Conservation (phyloP, 768 basidiomycete genomes). For the Suillus decipiens region DNA sequence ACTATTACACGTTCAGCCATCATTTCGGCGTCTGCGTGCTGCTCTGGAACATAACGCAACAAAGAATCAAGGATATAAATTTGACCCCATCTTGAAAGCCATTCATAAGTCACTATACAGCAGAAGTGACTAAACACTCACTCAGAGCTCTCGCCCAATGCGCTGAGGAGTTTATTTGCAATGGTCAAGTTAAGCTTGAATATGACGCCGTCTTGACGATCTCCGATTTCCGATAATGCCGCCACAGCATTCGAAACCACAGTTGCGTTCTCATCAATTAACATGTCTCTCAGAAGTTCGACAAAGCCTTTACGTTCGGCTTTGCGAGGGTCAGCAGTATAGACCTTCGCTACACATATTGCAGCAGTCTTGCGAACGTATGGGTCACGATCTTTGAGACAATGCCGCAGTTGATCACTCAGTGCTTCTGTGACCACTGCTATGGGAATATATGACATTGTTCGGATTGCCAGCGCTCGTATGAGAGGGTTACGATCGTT, state of each 20-base stretch:
- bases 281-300: constrained; percentile 84
- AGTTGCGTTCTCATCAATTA: constrained; percentile 93
- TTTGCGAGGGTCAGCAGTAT: constrained; percentile 81
- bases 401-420: constrained; percentile 88
- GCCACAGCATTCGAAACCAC: constrained; percentile 98
- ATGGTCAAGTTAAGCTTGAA: constrained; percentile 86
- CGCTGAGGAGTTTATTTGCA: constrained; percentile 87
- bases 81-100: constrained; percentile 85
- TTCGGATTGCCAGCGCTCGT: constrained; percentile 94
- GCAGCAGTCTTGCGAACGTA: constrained; percentile 99
- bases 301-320: constrained; percentile 93
- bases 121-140: constrained; percentile 44
- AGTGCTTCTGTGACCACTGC: constrained; percentile 84
- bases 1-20: constrained; percentile 95
- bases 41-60: constrained; percentile 90
- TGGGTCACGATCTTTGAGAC: constrained; percentile 91
- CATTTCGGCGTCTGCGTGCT: constrained; percentile 84
- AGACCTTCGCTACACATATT: constrained; percentile 96
- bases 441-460: constrained; percentile 98
- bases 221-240: constrained; percentile 94
- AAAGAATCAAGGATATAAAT: constrained; percentile 97
- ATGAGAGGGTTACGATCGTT: constrained; percentile 96
- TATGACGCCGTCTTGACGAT: constrained; percentile 91
- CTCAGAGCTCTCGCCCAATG: constrained; percentile 97
- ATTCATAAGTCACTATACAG: constrained; percentile 14